Conservation (phyloP, 2,329 filamentous ascomycete genomes). For the Cladophialophora chaetospira region DNA sequence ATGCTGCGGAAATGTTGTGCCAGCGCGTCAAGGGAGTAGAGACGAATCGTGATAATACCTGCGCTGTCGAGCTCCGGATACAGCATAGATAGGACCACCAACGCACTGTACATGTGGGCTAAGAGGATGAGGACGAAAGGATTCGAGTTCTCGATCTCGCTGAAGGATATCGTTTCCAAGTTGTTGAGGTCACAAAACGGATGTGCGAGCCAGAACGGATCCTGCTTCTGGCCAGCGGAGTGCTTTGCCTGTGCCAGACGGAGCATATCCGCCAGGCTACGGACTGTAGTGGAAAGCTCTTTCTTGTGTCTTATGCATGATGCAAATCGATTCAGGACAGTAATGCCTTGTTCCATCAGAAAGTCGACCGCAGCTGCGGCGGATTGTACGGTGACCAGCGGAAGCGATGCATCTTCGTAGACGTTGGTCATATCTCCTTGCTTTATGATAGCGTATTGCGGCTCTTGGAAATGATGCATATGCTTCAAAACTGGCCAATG, state of each 20-base stretch:
- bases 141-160: background rate
- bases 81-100: slow-evolving; percentile 9
- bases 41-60: slow-evolving; percentile 1
- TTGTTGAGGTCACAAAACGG: slow-evolving; percentile 10
- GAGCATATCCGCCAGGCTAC: slow-evolving; percentile 8
- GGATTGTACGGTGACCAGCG: slow-evolving; percentile 3
- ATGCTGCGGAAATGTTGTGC: slow-evolving; percentile 1
- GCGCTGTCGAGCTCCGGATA: slow-evolving; percentile 11
- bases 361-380: slow-evolving; percentile 5
- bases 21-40: slow-evolving; percentile 5
- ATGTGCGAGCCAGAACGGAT: slow-evolving; percentile 12
- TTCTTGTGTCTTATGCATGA: slow-evolving; percentile 1
- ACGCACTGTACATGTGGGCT: slow-evolving; percentile 11
- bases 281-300: slow-evolving; percentile 1
- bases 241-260: slow-evolving; percentile 8
- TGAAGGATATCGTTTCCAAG: slow-evolving; percentile 3
- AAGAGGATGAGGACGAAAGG: slow-evolving; percentile 10
- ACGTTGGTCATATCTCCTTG: background rate
- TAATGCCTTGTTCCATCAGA: slow-evolving; percentile 6
- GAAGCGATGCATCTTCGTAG: background rate
- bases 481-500: background rate
- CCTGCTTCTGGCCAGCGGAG: background rate
- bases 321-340: slow-evolving; percentile 3
- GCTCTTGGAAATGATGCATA: background rate
- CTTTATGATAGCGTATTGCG: too few species aligned